Base-by-base conservation (phyloP, 179 eudicot genomes). In the Gypsophila paniculata region DNA sequence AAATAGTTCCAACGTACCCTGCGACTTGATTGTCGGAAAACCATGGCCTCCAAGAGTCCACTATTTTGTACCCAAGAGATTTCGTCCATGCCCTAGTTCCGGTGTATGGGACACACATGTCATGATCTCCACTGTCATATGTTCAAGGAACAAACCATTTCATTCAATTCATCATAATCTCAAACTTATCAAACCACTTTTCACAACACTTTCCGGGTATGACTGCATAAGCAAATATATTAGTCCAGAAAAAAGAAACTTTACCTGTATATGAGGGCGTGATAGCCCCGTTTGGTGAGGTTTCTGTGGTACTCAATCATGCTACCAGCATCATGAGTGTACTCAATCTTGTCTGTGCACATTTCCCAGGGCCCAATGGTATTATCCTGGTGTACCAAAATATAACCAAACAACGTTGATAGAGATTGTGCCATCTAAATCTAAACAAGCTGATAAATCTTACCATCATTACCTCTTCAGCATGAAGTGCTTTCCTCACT, bases 251-350 rank as follows among this genome's bases (percentile, higher is more conserved):
- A 5, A 13, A 46, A 53, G 61, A n/a, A 15, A 18, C 52, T 29
- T 11, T 79, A 91, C 99, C 99, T 94, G 80, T 65, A 94, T 39
- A 94, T 94, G 72, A 94, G 96, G 42, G 86, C 99, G 19, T 83
- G 89, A 74, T 77, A 88, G 44, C 99, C 97, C 26, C 77, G 80
- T 44, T 88, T 74, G 46, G 95, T 95, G 77, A 95, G 95, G 74
- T 87, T 86, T 83, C 72, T 91, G 82, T 95, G 99, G 83, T 90
- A 95, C 23, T 75, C 77, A 75, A 95, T 88, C 99, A 95, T 91
- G 86, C 97, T 95, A 68, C 97, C 97, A 67, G 97, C 82, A 74
- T 90, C 97, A 82, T 87, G 95, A 52, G 21, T 14, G 79, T 76
- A 91, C 11, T 8, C 7, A 57, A 91, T 85, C 75, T 88, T 78